Evolutionary conservation across 2,329 filamentous ascomycete species (phyloP).

Genomic region (Aspergillus hiratsukae): DNA sequence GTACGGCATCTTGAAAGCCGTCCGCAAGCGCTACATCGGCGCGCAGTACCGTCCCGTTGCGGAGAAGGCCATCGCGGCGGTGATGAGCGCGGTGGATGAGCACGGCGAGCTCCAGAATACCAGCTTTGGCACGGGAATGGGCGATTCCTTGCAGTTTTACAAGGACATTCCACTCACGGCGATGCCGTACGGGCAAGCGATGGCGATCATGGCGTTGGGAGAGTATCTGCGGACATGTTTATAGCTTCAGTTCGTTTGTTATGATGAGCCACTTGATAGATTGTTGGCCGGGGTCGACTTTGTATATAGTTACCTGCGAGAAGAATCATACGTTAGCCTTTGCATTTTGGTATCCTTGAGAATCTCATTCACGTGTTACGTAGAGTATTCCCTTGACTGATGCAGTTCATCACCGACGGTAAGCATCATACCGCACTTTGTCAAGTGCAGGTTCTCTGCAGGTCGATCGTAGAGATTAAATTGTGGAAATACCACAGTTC

Average conservation of each 20-base stretch:
- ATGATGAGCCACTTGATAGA: not conserved
- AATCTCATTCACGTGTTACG: not conserved
- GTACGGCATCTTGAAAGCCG: slow-evolving; percentile 71
- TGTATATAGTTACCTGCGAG: not conserved
- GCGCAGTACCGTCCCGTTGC: slow-evolving; percentile 59
- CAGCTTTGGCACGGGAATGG: slow-evolving; percentile 77
- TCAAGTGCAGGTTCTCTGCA: not conserved
- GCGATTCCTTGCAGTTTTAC: slow-evolving; percentile 68
- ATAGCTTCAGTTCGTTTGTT: slow-evolving; percentile 16
- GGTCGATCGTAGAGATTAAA: not conserved
- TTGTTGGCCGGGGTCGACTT: not conserved
- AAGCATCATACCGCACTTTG: not conserved
- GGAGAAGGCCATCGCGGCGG: slow-evolving; percentile 61
- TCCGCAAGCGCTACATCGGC: slow-evolving; percentile 64
- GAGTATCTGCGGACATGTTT: slow-evolving; percentile 64
- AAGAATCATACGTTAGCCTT: not conserved
- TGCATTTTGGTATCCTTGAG: not conserved
- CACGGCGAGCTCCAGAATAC: slow-evolving; percentile 69
- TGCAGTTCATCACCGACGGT: not conserved
- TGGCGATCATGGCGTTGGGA: slow-evolving; percentile 77
- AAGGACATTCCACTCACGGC: slow-evolving; percentile 70
- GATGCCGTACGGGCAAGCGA: slow-evolving; percentile 81
- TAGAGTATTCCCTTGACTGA: not conserved
- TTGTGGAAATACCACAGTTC: too few species aligned
- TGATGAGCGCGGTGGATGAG: slow-evolving; percentile 61